Percentiles rank a stretch among this genome's conserved stretches.
These are phyloP conservation scores for Clarireedia sp. DNA, from an alignment of 2,329 filamentous ascomycete genomes.

Conservation along the genomic window DNA sequence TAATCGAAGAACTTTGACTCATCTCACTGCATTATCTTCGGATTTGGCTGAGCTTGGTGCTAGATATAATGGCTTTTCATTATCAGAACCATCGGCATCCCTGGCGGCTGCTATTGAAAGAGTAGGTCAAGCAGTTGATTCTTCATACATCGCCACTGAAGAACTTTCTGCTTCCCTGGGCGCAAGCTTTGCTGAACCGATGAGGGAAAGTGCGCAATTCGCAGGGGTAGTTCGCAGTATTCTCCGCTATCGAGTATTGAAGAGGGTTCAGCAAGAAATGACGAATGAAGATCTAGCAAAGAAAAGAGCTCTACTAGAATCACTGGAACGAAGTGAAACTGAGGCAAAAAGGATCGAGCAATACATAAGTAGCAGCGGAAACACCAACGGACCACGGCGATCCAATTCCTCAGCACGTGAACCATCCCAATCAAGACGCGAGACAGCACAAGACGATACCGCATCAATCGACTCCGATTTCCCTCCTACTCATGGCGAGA, in stretches of 20 bases:
- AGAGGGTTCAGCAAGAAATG: slow-evolving; percentile 95
- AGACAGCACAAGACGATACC: slow-evolving; percentile 63
- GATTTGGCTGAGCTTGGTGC: slow-evolving; percentile 91
- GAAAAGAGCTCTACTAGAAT: slow-evolving; percentile 74
- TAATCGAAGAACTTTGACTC: slow-evolving; percentile 79
- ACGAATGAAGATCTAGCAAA: slow-evolving; percentile 87
- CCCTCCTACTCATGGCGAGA: slow-evolving; percentile 75
- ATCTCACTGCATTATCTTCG: slow-evolving; percentile 73
- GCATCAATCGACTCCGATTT: slow-evolving; percentile 95
- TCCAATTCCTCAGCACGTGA: slow-evolving; percentile 53
- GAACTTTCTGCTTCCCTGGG: slow-evolving; percentile 83
- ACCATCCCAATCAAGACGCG: slow-evolving; percentile 38
- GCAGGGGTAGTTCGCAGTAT: slow-evolving; percentile 88
- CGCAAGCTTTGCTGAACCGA: slow-evolving; percentile 91
- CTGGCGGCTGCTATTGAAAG: slow-evolving; percentile 90
- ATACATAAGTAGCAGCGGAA: slow-evolving; percentile 71
- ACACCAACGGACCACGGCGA: slow-evolving; percentile 53
- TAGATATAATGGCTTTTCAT: slow-evolving; percentile 92
- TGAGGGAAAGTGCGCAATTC: slow-evolving; percentile 96
- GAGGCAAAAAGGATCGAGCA: slow-evolving; percentile 92
- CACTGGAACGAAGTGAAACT: slow-evolving; percentile 85
- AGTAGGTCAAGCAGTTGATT: slow-evolving; percentile 88
- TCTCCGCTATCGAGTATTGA: slow-evolving; percentile 80
- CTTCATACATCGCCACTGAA: slow-evolving; percentile 91
- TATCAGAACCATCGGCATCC: slow-evolving; percentile 83